phyloP scores from a whole-genome alignment of 805 yeast genomes.

The Candida railenensis region DNA sequence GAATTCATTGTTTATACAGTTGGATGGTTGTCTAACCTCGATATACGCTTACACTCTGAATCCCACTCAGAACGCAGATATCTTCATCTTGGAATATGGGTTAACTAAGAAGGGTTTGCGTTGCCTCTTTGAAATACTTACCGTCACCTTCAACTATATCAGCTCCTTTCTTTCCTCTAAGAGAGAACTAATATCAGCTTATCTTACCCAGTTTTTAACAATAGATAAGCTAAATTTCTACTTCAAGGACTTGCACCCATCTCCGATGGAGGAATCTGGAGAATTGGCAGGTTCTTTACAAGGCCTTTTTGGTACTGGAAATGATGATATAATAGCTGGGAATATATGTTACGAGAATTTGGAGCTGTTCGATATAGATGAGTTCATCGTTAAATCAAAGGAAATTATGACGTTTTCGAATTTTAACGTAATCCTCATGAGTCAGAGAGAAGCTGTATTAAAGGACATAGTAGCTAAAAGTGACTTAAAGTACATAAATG shows the following conservation, averaged over 20 bases:
- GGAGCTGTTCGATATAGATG: neutral
- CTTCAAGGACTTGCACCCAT: constrained; percentile 4
- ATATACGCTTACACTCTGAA: constrained; percentile 44
- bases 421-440: neutral
- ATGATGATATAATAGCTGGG: neutral
- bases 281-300: constrained; percentile 40
- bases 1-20: constrained; percentile 45
- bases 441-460: neutral
- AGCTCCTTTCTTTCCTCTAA: constrained; percentile 12
- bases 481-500: neutral
- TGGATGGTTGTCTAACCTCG: constrained; percentile 28
- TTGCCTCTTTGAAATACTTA: constrained; percentile 31
- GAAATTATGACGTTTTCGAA: neutral
- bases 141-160: constrained; percentile 30
- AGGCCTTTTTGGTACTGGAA: neutral
- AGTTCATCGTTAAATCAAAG: neutral
- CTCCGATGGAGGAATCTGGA: constrained; percentile 50
- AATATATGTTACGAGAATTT: neutral
- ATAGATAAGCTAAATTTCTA: constrained; percentile 40
- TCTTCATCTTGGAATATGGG: constrained; percentile 41
- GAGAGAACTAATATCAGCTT: constrained; percentile 29
- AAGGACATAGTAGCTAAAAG: neutral
- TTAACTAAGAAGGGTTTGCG: constrained; percentile 44
- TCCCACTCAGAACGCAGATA: constrained; percentile 32
- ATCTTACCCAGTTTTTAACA: constrained; percentile 47